These are phyloP conservation scores for Meira miltonrushii DNA, from an alignment of 1,284 basidiomycete genomes.

Conservation along the genomic window DNA sequence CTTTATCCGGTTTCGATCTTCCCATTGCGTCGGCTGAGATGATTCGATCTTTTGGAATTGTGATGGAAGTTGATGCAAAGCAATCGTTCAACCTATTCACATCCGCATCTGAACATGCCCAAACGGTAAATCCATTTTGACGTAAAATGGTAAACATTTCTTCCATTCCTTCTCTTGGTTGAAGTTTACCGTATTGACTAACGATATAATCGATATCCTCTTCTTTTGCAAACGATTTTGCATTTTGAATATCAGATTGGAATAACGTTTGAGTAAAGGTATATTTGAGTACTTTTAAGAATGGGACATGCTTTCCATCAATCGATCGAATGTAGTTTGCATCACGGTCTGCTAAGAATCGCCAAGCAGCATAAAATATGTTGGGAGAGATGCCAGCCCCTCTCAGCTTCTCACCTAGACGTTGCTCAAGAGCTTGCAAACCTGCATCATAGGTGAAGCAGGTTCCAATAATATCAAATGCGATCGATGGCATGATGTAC, in stretches of 20 bases:
- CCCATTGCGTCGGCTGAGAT: slow-evolving; percentile 2
- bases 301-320: not conserved
- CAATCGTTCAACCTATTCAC: slow-evolving; percentile 5
- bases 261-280: not conserved
- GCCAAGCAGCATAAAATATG: slow-evolving; percentile 3
- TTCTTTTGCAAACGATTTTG: not conserved
- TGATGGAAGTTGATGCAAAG: not conserved
- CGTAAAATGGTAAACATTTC: slow-evolving; percentile 9
- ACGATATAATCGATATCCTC: slow-evolving; percentile 11
- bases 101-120: slow-evolving; percentile 7
- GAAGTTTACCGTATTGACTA: slow-evolving; percentile 3
- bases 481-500: no score
- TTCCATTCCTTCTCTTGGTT: slow-evolving; percentile 5
- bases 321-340: slow-evolving; percentile 3
- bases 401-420: slow-evolving; percentile 7
- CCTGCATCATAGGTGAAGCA: slow-evolving; percentile 8
- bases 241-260: slow-evolving; percentile 1
- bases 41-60: slow-evolving; percentile 6
- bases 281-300: slow-evolving; percentile 1
- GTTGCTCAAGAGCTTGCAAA: not conserved
- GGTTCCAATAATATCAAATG: no score
- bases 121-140: slow-evolving; percentile 4
- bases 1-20: slow-evolving; percentile 4
- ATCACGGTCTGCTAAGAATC: slow-evolving; percentile 1
- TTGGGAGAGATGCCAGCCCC: not conserved